Percentiles rank a stretch among this genome's conserved stretches.
Evolutionary conservation across 2,329 filamentous ascomycete species (phyloP).

Genomic region (Diaporthe sp.): DNA sequence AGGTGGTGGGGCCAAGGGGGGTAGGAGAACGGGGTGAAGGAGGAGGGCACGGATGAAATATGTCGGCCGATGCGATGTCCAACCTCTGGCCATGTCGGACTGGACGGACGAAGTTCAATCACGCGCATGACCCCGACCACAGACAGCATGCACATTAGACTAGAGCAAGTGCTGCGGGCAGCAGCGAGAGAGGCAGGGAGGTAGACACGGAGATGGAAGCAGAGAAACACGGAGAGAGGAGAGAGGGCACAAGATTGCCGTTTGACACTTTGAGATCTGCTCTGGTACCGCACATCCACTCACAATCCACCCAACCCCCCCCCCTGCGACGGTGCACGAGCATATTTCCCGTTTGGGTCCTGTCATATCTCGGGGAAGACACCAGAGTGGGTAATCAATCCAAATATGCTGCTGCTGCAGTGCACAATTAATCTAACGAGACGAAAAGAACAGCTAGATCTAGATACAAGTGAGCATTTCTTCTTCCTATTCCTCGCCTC

Average conservation of each 20-base stretch:
- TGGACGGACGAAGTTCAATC: not conserved
- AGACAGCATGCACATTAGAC: not conserved
- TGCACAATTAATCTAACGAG: conserved; percentile 24
- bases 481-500: not conserved
- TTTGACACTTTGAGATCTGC: conserved; percentile 9
- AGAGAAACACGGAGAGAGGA: not conserved
- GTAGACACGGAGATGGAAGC: not conserved
- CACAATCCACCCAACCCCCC: not conserved
- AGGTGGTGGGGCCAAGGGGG: not conserved
- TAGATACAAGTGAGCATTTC: conserved; percentile 2
- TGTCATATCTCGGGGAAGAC: conserved; percentile 23
- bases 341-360: conserved; percentile 19
- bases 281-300: conserved; percentile 13
- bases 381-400: conserved; percentile 23
- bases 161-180: not conserved
- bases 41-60: conserved; percentile 2
- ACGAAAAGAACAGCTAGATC: conserved; percentile 24
- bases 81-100: not conserved
- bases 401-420: conserved; percentile 13
- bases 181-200: not conserved
- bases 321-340: conserved; percentile 19
- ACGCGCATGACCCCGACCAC: not conserved
- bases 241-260: not conserved
- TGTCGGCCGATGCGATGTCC: conserved; percentile 2
- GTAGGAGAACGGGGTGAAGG: not conserved